Evolutionary conservation across 257 asterid genomes (phyloP).

Genomic region (Linderniella brevidens): DNA sequence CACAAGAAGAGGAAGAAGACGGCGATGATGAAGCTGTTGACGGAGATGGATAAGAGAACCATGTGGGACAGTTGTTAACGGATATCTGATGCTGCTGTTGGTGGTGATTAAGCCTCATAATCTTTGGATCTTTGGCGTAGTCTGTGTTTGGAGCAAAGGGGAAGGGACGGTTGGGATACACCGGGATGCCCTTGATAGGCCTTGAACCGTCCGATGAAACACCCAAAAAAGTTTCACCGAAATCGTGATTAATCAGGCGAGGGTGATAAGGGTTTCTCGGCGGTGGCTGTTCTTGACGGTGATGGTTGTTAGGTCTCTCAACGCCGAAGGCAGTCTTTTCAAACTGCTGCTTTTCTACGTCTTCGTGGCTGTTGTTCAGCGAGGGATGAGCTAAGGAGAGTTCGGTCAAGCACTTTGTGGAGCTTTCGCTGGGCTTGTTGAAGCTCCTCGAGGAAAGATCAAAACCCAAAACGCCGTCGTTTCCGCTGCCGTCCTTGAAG

Average conservation of each 20-base stretch:
- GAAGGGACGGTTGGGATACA: constrained; percentile 43
- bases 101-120: constrained; percentile 17
- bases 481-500: neutral
- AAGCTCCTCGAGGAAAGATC: too few species aligned
- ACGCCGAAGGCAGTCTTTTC: too few species aligned
- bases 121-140: constrained; percentile 21
- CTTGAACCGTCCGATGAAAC: constrained; percentile 42
- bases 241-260: constrained; percentile 18
- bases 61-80: constrained; percentile 12
- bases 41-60: constrained; percentile 1
- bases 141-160: constrained; percentile 29
- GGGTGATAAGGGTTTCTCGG: constrained; percentile 36
- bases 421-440: constrained; percentile 9
- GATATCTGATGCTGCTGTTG: too few species aligned
- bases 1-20: constrained; percentile 10
- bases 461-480: constrained; percentile 12
- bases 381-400: constrained; percentile 59
- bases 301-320: constrained; percentile 3
- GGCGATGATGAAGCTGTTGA: constrained; percentile 1
- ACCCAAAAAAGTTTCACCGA: constrained; percentile 27
- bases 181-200: constrained; percentile 76
- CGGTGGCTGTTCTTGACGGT: constrained; percentile 13
- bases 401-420: constrained; percentile 28
- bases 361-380: constrained; percentile 7
- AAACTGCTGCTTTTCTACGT: too few species aligned